These are phyloP conservation scores for Fraxinus sp. DNA, from an alignment of 305 asterid species.

Conservation along the genomic window DNA sequence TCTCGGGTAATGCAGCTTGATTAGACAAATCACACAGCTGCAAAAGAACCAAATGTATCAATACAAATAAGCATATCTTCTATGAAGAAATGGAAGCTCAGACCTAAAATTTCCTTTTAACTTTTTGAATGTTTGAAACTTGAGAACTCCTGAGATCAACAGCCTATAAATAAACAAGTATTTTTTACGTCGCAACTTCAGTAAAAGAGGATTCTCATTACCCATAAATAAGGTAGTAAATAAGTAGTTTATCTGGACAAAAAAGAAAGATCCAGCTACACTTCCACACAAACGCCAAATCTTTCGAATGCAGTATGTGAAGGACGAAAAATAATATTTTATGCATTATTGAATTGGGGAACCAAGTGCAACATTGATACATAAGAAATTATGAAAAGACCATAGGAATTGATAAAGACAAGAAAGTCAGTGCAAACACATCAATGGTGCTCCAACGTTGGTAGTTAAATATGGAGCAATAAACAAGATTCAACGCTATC, in stretches of 20 bases:
- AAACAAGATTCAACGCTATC: neutral
- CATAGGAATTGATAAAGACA: neutral
- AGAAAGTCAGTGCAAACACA: neutral
- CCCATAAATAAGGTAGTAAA: neutral
- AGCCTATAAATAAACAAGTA: slow-evolving; percentile 48
- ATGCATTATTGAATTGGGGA: neutral
- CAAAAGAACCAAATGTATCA: slow-evolving; percentile 20
- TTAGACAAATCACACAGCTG: slow-evolving; percentile 61
- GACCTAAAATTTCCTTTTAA: slow-evolving; percentile 43
- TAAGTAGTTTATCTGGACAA: neutral
- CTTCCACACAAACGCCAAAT: neutral
- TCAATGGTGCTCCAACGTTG: neutral
- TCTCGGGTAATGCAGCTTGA: slow-evolving; percentile 75
- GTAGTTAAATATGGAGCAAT: neutral
- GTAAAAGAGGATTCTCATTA: neutral
- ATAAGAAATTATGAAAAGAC: neutral
- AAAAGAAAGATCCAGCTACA: neutral
- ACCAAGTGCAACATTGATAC: neutral
- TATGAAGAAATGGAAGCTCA: neutral
- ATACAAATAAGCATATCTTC: slow-evolving; percentile 1
- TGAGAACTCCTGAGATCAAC: slow-evolving; percentile 70
- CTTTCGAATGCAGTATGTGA: neutral
- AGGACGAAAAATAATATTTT: neutral
- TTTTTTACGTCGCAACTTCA: slow-evolving; percentile 12
- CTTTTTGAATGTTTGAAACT: slow-evolving; percentile 35